Percentiles rank a stretch among this genome's conserved stretches.
These are phyloP conservation scores for Closterium sp. DNA, from an alignment of 139 green algal genomes.

Conservation along the genomic window DNA sequence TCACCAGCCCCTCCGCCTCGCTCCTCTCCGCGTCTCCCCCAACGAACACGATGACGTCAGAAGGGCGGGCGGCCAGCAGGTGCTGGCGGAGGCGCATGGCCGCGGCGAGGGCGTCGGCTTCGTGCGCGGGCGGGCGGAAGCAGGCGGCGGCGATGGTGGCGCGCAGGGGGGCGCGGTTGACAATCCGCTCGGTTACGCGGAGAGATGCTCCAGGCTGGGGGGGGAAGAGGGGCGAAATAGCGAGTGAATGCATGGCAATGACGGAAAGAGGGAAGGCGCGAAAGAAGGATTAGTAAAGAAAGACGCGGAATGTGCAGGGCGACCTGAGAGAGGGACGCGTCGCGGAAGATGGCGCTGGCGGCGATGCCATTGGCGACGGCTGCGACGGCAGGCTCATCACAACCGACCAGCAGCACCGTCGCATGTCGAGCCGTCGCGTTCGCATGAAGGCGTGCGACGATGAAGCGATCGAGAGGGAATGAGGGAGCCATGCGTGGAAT, in stretches of 20 bases:
- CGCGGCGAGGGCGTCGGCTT: background rate
- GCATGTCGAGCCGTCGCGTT: background rate
- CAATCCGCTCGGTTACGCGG: background rate
- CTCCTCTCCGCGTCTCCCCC: background rate
- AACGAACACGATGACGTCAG: background rate
- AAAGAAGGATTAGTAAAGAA: background rate
- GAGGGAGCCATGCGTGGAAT: background rate
- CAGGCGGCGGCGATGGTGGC: background rate
- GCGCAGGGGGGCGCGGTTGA: background rate
- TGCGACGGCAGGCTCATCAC: background rate
- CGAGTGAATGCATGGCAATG: too few species aligned
- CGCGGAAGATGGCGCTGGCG: background rate
- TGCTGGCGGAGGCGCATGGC: background rate
- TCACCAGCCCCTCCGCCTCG: background rate
- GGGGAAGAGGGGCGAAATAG: background rate
- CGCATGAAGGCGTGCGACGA: background rate
- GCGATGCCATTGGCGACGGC: background rate
- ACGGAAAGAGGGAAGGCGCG: background rate
- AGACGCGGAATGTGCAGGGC: background rate
- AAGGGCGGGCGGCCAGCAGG: background rate
- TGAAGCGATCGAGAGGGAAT: background rate
- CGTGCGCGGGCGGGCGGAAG: background rate
- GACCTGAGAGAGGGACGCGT: background rate
- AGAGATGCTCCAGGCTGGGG: background rate
- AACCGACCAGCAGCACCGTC: background rate